Conservation (phyloP, 352 stramenopile species). For the Phytophthora idaei region DNA sequence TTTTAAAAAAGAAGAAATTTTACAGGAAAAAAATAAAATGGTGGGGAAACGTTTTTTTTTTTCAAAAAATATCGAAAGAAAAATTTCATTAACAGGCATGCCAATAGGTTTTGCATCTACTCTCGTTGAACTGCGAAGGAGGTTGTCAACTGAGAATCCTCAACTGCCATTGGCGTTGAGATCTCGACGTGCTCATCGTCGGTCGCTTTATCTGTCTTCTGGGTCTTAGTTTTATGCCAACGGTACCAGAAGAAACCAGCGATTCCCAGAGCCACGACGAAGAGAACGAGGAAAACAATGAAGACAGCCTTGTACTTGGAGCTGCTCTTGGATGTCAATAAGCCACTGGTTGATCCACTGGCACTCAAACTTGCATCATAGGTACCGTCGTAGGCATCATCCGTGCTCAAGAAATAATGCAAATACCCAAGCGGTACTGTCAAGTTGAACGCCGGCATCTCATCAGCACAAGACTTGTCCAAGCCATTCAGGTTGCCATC, state of each 20-base stretch:
- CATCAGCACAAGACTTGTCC: slow-evolving; percentile 50
- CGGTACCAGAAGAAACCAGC: slow-evolving; percentile 38
- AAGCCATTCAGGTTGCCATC: slow-evolving; percentile 39
- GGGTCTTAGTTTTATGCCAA: slow-evolving; percentile 27
- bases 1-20: too few species aligned
- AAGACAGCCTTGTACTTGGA: slow-evolving; percentile 48
- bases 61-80: too few species aligned
- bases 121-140: not conserved
- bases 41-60: too few species aligned
- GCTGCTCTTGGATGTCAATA: not conserved
- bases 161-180: slow-evolving; percentile 1
- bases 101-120: too few species aligned
- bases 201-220: not conserved
- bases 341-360: not conserved
- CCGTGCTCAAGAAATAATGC: slow-evolving; percentile 43
- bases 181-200: slow-evolving; percentile 4
- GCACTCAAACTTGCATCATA: slow-evolving; percentile 33
- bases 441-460: slow-evolving; percentile 44
- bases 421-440: slow-evolving; percentile 19
- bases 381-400: slow-evolving; percentile 45
- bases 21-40: too few species aligned
- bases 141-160: not conserved
- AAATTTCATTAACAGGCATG: too few species aligned
- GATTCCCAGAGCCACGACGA: slow-evolving; percentile 29
- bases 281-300: slow-evolving; percentile 53